Conservation (phyloP, 2,329 filamentous ascomycete species). For the Neophaeococcomyces mojaviensis region DNA sequence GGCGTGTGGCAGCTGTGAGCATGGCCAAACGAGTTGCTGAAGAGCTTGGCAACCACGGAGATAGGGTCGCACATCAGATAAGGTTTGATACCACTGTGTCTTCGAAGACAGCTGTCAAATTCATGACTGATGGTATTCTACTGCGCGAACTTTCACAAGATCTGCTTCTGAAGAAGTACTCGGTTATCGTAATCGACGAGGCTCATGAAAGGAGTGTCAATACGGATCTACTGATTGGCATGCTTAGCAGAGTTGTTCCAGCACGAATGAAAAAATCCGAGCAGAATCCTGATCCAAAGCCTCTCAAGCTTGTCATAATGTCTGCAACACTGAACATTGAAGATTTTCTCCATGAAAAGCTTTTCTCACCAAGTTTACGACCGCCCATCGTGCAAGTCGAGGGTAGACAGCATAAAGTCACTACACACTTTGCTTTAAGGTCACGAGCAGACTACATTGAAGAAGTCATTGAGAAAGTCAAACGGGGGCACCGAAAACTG, state of each 20-base stretch:
- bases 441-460: slow-evolving; percentile 85
- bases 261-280: slow-evolving; percentile 66
- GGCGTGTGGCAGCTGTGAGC: slow-evolving; percentile 89
- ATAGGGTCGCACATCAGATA: slow-evolving; percentile 83
- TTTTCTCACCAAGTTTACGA: slow-evolving; percentile 60
- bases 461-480: slow-evolving; percentile 81
- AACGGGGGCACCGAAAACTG: slow-evolving; percentile 78
- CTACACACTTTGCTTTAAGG: slow-evolving; percentile 74
- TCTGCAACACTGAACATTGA: slow-evolving; percentile 87
- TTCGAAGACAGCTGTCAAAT: slow-evolving; percentile 82
- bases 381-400: slow-evolving; percentile 85
- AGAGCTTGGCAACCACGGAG: slow-evolving; percentile 71
- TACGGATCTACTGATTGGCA: slow-evolving; percentile 95
- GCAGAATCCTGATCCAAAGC: slow-evolving; percentile 63
- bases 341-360: slow-evolving; percentile 78
- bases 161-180: slow-evolving; percentile 81
- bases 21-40: slow-evolving; percentile 89
- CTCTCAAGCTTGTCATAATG: slow-evolving; percentile 94
- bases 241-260: slow-evolving; percentile 87
- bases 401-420: slow-evolving; percentile 85
- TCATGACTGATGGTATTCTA: slow-evolving; percentile 97
- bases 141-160: slow-evolving; percentile 86
- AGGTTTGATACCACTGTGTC: slow-evolving; percentile 82
- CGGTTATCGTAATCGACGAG: slow-evolving; percentile 89
- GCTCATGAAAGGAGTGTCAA: slow-evolving; percentile 96